Base-by-base conservation (phyloP, 495 filamentous ascomycete species). In the Aspergillus ellipticus region DNA sequence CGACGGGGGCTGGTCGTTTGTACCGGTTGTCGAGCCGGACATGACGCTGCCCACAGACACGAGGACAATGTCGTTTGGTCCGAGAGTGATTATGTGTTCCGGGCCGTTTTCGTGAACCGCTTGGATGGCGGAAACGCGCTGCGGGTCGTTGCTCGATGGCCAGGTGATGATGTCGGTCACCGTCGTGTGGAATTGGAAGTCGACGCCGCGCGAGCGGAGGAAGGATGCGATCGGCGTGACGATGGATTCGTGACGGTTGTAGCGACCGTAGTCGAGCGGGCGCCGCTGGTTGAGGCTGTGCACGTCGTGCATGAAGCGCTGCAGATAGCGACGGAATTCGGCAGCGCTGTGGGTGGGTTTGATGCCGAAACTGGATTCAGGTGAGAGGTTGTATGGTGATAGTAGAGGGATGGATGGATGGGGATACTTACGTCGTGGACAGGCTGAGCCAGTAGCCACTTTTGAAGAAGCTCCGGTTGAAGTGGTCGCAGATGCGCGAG, bases 171-270 rank as follows among this genome's bases (percentile, higher is more conserved):
- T 64, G 31, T 71, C 57, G 8, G 42, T 63, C 20, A 74, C 62
- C 17, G 52, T 72, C 29, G 68, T 71, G 49, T 69, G 42, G 51
- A 69, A 74, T 10, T 49, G 70, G 53, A 78, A 79, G 42, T 77
- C 71, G n/a, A 79, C 76, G 2, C 73, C 73, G 16, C 63, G 59
- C 3, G 57, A 54, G 17, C 67, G 52, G 2, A 80, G 72, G 53
- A 72, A 77, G 4, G 64, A 55, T 13, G 64, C 63, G 6, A 76
- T 67, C 0, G 77, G 76, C 9, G 64, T 49, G 15, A 71, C 64
- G 24, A 79, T 69, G 0, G 70, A 70, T 19, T 78, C 74, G 55
- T 74, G 67, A 9, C 70, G 66, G 42, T 76, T 74, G 56, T 69
- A 73, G 6, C 60, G 64, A 3, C 69, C 73, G 5, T 60, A 28